Evolutionary conservation across 495 filamentous ascomycete species (phyloP).

Genomic region (Xylaria venustula): DNA sequence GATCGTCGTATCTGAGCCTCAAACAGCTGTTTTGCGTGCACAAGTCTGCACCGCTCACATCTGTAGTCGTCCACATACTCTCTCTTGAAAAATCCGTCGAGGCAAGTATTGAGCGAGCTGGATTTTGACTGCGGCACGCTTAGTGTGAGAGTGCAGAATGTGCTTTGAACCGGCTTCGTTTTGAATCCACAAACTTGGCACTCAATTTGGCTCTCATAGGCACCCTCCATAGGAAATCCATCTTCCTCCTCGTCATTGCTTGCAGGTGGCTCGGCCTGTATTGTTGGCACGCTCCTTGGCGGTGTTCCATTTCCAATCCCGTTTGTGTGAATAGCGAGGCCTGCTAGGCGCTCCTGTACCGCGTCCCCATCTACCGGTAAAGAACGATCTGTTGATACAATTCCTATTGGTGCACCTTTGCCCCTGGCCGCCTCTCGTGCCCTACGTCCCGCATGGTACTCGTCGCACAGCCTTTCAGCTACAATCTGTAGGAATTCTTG

Average conservation of each 20-base stretch:
- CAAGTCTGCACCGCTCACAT: conserved; percentile 87
- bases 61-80: conserved; percentile 97
- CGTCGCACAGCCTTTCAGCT: conserved; percentile 85
- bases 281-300: conserved; percentile 16
- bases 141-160: conserved; percentile 89
- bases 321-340: conserved; percentile 15
- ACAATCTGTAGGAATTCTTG: conserved; percentile 96
- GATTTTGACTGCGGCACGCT: conserved; percentile 75
- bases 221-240: conserved; percentile 84
- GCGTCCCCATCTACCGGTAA: conserved; percentile 21
- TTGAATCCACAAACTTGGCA: conserved; percentile 87
- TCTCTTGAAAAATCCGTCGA: conserved; percentile 90
- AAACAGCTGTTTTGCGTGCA: conserved; percentile 58
- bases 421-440: conserved; percentile 54
- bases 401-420: not conserved
- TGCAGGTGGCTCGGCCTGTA: conserved; percentile 16
- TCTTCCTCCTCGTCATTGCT: conserved; percentile 48
- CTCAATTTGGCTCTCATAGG: conserved; percentile 86
- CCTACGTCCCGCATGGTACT: conserved; percentile 81
- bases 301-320: conserved; percentile 8
- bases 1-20: conserved; percentile 38
- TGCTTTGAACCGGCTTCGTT: conserved; percentile 75
- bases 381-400: conserved; percentile 1
- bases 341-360: conserved; percentile 21
- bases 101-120: conserved; percentile 60